Base-by-base conservation (phyloP, 2,329 filamentous ascomycete genomes). In the Pezicula rhizophila region DNA sequence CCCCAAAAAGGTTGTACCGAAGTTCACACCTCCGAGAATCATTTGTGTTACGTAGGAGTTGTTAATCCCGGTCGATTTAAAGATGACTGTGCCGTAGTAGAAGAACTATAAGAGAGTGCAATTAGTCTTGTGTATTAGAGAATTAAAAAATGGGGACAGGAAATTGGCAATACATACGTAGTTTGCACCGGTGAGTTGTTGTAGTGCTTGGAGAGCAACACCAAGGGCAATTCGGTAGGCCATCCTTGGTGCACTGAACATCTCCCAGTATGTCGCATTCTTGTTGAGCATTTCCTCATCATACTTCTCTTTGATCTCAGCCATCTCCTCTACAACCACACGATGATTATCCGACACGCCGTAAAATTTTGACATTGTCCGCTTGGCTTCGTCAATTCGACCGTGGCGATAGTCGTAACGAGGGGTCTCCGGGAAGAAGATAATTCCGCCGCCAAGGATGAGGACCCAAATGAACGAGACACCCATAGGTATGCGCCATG, bases 201-300 rank as follows among this genome's bases (percentile, higher is more conserved):
- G 84, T 5, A 85, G 68, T 52, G 80, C 79, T 54, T 87, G 82
- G 4, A 89, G 71, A 0, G 66, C 58, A 40, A 87, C 75, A 11
- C 84, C 85, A 2, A 89, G 71, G 2, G 79, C 33, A 0, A 82
- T 84, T 33, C 84, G 76, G 63, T 85, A 85, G 11, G 76, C 62
- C 63, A 84, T 69, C 61, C 73, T 84, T 37, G 77, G 77, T 17
- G 57, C 59, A 4, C 63, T 76, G 62, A 85, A 85, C 64, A 82
- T 80, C 56, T 82, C 79, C 37, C 73, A 54, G 74, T 75, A 79
- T 38, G 3, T 38, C 8, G 35, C 18, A 20, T 38, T 8, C 8
- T 15, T 38, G 61, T 84, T 82, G 46, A 85, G 66, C 58, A 83
- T 75, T 75, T 95, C 89, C 66, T 91, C 89, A 69, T 87, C 85